Conservation (phyloP, 805 yeast species). For the Sungouiozyma ichnusensis region DNA sequence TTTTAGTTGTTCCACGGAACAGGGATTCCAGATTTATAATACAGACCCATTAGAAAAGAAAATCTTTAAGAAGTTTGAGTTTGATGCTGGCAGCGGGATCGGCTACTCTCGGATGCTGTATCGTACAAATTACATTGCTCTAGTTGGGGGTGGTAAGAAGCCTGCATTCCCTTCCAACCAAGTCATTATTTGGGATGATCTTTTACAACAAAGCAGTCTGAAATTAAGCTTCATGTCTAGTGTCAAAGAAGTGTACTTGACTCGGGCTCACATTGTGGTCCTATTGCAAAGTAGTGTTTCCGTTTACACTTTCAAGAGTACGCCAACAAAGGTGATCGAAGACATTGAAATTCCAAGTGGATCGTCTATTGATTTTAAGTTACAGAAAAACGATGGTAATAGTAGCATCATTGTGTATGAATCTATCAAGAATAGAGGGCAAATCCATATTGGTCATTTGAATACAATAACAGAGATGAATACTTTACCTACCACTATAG, state of each 20-base stretch:
- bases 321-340: slow-evolving; percentile 48
- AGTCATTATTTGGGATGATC: slow-evolving; percentile 85
- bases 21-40: slow-evolving; percentile 77
- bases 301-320: slow-evolving; percentile 72
- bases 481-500: slow-evolving; percentile 32
- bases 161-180: slow-evolving; percentile 75
- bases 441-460: slow-evolving; percentile 22
- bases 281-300: slow-evolving; percentile 57
- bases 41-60: slow-evolving; percentile 59
- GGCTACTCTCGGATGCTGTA: slow-evolving; percentile 75
- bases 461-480: slow-evolving; percentile 5
- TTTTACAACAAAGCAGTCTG: slow-evolving; percentile 62
- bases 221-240: slow-evolving; percentile 68
- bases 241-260: slow-evolving; percentile 60
- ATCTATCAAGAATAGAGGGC: slow-evolving; percentile 16
- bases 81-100: slow-evolving; percentile 52
- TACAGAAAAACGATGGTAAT: slow-evolving; percentile 7
- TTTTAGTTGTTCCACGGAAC: slow-evolving; percentile 71
- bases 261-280: slow-evolving; percentile 66
- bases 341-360: slow-evolving; percentile 15
- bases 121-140: slow-evolving; percentile 80
- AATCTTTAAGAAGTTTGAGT: slow-evolving; percentile 26
- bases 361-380: slow-evolving; percentile 19
- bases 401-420: slow-evolving; percentile 6
- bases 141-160: slow-evolving; percentile 80